Percentiles rank a stretch among this genome's conserved stretches.
phyloP scores from a whole-genome alignment of 768 basidiomycete genomes.

The Kwoniella sp. region DNA sequence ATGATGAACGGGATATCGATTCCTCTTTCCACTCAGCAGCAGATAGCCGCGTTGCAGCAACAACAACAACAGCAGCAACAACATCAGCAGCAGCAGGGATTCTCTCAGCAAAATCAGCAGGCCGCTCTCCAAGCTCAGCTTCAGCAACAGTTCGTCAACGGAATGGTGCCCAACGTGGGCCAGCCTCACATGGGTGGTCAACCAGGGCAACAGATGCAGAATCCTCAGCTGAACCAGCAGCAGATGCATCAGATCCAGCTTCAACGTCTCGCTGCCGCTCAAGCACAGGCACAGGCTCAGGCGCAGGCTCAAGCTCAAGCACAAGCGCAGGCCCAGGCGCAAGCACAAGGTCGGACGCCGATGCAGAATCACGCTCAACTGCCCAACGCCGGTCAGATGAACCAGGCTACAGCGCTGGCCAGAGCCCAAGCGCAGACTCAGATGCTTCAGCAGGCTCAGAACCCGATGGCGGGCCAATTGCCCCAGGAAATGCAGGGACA shows the following conservation, averaged over 20 bases:
- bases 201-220: constrained; percentile 1
- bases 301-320: constrained; percentile 11
- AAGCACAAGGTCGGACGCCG: constrained; percentile 8
- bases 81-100: constrained; percentile 10
- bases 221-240: constrained; percentile 12
- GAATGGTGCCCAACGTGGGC: constrained; percentile 1
- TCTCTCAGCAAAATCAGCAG: constrained; percentile 5
- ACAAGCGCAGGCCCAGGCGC: constrained; percentile 7
- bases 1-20: constrained; percentile 24
- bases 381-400: constrained; percentile 1
- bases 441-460: constrained; percentile 15
- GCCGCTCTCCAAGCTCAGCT: constrained; percentile 12
- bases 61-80: constrained; percentile 30
- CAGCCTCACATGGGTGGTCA: neutral
- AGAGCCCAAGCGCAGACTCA: constrained; percentile 26
- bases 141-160: constrained; percentile 18
- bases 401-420: constrained; percentile 3
- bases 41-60: constrained; percentile 24
- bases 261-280: constrained; percentile 20
- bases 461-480: constrained; percentile 9
- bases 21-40: constrained; percentile 25
- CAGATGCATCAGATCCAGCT: constrained; percentile 18
- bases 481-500: constrained; percentile 17
- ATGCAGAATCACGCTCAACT: constrained; percentile 12
- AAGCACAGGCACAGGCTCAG: constrained; percentile 15